Base-by-base conservation (phyloP, 2,329 filamentous ascomycete species). In the Phialocephala subalpina region DNA sequence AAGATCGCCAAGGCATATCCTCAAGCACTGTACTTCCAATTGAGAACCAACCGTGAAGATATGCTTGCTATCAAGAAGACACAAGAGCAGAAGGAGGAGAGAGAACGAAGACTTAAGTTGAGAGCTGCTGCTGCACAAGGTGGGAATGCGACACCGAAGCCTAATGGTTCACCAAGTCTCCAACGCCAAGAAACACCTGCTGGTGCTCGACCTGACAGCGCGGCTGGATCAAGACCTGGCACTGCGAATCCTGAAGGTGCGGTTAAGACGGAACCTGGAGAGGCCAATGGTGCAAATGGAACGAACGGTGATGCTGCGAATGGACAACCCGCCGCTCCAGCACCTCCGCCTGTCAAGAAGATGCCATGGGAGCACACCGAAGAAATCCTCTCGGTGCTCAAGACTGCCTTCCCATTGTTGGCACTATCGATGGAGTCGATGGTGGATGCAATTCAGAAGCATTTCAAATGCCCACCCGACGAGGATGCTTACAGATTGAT, bases 351-450 rank as follows among this genome's bases (percentile, higher is more conserved):
- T 25, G 55, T 73, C 29, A 74, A 89, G 81, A 94, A 93, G 81
- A 93, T 92, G 70, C 94, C 97, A 0, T 98, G 96, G 96, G 96
- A 99, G 77, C 90, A 97, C 73, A 95, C 94, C 0, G 96, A 99
- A 73, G 94, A 98, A 77, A 93, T 99, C 67, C 94, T 97, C 86
- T 92, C 94, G 38, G 92, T 94, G 35, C 88, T 99, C 62, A 98
- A 99, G 84, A 98, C 96, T 7, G 94, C 95, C 0, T 99, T 98
- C 83, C 96, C 96, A 27, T 85, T 99, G 20, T 86, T 99, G 73
- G 96, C 97, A 11, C 83, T 98, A 52, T 97, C 95, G 0, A 98
- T 99, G 96, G 96, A 99, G 81, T 97, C 95, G 0, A 99, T 98
- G 94, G 94, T 98, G 35, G 96, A 99, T 77, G 95, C 98, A 80